Evolutionary conservation across 1,284 basidiomycete species (phyloP).

Genomic region (Abortiporus biennis): DNA sequence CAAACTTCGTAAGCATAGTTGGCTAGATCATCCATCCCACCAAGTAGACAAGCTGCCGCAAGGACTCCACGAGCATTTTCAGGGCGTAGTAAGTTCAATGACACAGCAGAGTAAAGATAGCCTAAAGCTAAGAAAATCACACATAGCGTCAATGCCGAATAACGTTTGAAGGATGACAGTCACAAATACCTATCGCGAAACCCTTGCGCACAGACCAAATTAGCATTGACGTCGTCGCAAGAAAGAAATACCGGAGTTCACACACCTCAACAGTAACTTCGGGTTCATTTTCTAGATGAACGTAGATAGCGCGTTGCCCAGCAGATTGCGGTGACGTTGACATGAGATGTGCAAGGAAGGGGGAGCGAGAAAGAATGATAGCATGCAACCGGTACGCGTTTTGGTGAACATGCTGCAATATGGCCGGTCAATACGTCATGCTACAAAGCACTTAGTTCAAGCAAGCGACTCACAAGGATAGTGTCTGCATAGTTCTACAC

Average conservation of each 20-base stretch:
- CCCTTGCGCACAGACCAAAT: conserved; percentile 39
- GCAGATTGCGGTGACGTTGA: conserved; percentile 60
- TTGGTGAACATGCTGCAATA: conserved; percentile 62
- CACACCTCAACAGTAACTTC: conserved; percentile 80
- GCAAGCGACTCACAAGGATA: conserved; percentile 49
- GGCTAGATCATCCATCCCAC: conserved; percentile 80
- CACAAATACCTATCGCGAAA: conserved; percentile 65
- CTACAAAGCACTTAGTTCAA: not conserved
- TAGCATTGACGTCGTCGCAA: conserved; percentile 8
- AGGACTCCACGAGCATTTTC: conserved; percentile 79
- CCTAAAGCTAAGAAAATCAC: conserved; percentile 52
- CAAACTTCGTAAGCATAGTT: conserved; percentile 74
- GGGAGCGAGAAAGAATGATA: conserved; percentile 81
- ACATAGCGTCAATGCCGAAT: no score
- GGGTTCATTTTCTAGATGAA: conserved; percentile 70
- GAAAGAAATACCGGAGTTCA: conserved; percentile 15
- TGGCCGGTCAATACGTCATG: not conserved
- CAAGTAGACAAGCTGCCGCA: conserved; percentile 75
- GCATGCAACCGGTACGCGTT: conserved; percentile 71
- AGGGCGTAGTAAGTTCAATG: conserved; percentile 59
- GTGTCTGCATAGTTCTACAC: conserved; percentile 75
- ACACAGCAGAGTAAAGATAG: conserved; percentile 72
- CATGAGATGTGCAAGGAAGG: conserved; percentile 81
- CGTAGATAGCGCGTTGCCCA: conserved; percentile 62
- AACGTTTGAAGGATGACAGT: no score